Base-by-base conservation (phyloP, 2,329 filamentous ascomycete species). In the Cordyceps fumosorosea region DNA sequence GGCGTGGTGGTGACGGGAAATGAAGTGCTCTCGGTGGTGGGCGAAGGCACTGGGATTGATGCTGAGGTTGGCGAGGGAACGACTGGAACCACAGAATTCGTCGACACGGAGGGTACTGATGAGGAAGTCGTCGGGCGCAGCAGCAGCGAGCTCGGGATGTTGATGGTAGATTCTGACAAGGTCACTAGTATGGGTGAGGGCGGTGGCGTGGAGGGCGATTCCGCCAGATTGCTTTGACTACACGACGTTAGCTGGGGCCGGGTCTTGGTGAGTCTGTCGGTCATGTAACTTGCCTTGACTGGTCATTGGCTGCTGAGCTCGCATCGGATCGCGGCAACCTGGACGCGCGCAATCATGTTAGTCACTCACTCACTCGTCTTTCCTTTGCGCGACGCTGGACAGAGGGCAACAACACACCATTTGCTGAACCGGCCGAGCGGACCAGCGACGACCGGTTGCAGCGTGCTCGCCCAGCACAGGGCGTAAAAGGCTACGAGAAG, bases 351-450 rank as follows among this genome's bases (percentile, higher is more conserved):
- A 18, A 16, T 20, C 48, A 18, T 59, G 56, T 60, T 37, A 63
- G 56, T 55, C n/a, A 5, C 10, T 42, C 40, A 63, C 50, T 55
- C n/a, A 8, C 34, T 42, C 40, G 40, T 42, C 40, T 18, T 34
- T 10, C 12, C 26, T 20, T 24, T 47, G 44, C 44, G 44, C 44
- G n/a, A 47, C 44, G n/a, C n/a, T 47, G 44, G 2, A 42, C 40
- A 42, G 4, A n/a, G 20, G 2, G 44, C 18, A 18, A 6, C 11
- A 75, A 75, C 73, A 70, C 63, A 56, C 55, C 44, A 40, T 52
- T 66, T 65, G 70, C 65, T 66, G 66, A 66, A 68, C 70, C 71
- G 73, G 69, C 59, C 68, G 37, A 73, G 66, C 71, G 72, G 76
- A 66, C 73, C 74, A 66, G 74, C 74, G 71, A 72, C 67, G 26